These are phyloP conservation scores for Senna siamea DNA, from an alignment of 306 rosid species.

Conservation along the genomic window DNA sequence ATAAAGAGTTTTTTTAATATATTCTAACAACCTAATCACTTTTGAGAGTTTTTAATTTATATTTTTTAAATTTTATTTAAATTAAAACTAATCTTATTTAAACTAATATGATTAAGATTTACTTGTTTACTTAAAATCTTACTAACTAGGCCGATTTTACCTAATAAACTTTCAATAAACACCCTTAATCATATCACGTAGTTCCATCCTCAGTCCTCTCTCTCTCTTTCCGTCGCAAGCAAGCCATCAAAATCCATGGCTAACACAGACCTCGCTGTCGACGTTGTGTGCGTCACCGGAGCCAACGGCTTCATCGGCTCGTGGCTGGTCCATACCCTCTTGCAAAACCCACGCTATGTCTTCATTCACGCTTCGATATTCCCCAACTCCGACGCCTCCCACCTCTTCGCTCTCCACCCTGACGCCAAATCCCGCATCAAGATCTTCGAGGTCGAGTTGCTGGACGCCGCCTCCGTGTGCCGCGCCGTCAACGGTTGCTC, in stretches of 20 bases:
- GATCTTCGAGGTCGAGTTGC: slow-evolving; percentile 58
- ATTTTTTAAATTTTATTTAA: too few relatives aligned
- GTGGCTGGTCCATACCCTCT: slow-evolving; percentile 66
- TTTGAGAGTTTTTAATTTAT: too few relatives aligned
- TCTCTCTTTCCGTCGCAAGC: background rate
- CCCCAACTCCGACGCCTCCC: slow-evolving; percentile 70
- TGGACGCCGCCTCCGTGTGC: slow-evolving; percentile 58
- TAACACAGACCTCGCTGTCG: background rate
- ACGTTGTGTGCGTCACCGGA: slow-evolving; percentile 77
- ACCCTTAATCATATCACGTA: too few relatives aligned
- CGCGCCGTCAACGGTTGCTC: slow-evolving; percentile 61
- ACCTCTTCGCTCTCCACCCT: slow-evolving; percentile 61
- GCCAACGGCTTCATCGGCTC: slow-evolving; percentile 94
- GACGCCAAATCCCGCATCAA: slow-evolving; percentile 38
- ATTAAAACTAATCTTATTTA: too few relatives aligned
- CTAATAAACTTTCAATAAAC: too few relatives aligned
- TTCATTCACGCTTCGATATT: slow-evolving; percentile 69
- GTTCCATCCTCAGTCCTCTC: too few relatives aligned
- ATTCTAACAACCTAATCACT: too few relatives aligned
- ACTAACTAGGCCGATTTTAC: too few relatives aligned
- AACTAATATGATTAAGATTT: too few relatives aligned
- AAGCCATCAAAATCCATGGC: background rate
- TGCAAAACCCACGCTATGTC: slow-evolving; percentile 56
- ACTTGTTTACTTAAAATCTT: too few relatives aligned
- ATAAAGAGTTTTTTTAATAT: too few relatives aligned